phyloP scores from a whole-genome alignment of 73 alveolate genomes.

The Symbiodinium pilosum region DNA sequence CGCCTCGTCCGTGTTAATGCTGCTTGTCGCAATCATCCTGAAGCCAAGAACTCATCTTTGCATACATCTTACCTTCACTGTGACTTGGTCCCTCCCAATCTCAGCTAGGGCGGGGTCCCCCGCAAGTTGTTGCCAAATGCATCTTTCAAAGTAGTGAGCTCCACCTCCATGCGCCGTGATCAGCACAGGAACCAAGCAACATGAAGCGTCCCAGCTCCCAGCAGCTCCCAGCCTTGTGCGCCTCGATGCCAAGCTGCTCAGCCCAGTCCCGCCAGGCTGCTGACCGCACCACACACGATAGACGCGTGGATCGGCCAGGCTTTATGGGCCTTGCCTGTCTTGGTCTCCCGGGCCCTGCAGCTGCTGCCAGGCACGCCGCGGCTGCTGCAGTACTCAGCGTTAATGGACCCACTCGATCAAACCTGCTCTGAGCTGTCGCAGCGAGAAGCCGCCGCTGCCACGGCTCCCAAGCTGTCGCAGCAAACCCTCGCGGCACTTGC shows the following conservation, averaged over 20 bases:
- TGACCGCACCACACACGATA: background rate
- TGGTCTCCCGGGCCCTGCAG: too few species aligned
- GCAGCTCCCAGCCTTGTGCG: conserved; percentile 42
- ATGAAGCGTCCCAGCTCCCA: too few species aligned
- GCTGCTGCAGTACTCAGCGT: too few species aligned
- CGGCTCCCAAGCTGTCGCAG: too few species aligned
- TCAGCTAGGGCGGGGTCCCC: conserved; percentile 20
- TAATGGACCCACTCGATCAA: too few species aligned
- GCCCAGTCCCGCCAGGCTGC: conserved; percentile 91
- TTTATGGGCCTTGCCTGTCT: too few species aligned
- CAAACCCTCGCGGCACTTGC: too few species aligned
- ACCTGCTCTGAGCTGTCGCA: too few species aligned
- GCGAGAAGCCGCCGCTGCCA: too few species aligned
- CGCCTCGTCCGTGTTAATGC: background rate
- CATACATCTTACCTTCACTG: background rate
- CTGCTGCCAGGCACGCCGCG: too few species aligned
- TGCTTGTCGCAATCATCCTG: background rate
- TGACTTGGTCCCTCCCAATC: background rate
- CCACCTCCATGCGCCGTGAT: conserved; percentile 65
- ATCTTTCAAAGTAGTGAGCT: conserved; percentile 40
- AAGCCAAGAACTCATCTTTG: background rate
- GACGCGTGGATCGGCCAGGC: too few species aligned
- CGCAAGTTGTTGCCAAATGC: conserved; percentile 81
- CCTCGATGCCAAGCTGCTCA: conserved; percentile 59
- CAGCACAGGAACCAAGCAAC: too few species aligned